Base-by-base conservation (phyloP, 345 rosid species). In the Limnanthes douglasii region DNA sequence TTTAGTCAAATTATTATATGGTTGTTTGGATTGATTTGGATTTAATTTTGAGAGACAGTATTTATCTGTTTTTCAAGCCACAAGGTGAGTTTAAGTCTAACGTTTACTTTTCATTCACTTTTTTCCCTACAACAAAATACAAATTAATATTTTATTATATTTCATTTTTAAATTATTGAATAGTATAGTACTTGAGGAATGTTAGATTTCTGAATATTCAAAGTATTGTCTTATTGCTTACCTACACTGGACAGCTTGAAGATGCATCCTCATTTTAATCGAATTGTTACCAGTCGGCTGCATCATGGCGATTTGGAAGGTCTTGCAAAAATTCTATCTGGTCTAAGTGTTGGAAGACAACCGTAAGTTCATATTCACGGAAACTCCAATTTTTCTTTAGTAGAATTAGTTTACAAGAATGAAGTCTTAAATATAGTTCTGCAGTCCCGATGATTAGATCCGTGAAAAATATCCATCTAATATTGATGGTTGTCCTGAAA, bases 281-380 rank as follows among this genome's bases (percentile, higher is more conserved):
- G 48, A 48, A 63, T 75, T 48, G 66, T 53, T 45, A 41, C 64
- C 42, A 68, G 75, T 49, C 83, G 95, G 17, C 35, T 54, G 57
- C 46, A 33, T 58, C 80, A 78, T 18, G 56, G 45, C 23, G 76
- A 88, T 62, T 57, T 66, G 37, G 42, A 23, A 10, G 48, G 59
- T 48, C 83, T 83, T 47, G 83, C 95, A 10, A 72, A 58, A 53
- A 61, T 58, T 56, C 61, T 88, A n/a, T 75, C 90, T 0, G 86
- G 64, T 46, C 59, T 83, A 44, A 88, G 97, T 68, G 46, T 50
- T 16, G 95, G 93, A 40, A 65, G 90, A 37, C 97, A 88, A 49
- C 79, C 40, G 97, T 88, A 61, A 88, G 93, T 49, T 41, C 33
- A 27, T 43, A 17, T 17, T 34, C 19, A 42, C 8, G 22, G 12